phyloP scores from a whole-genome alignment of 2,329 filamentous ascomycete species.

The Talaromyces albobiverticillius region DNA sequence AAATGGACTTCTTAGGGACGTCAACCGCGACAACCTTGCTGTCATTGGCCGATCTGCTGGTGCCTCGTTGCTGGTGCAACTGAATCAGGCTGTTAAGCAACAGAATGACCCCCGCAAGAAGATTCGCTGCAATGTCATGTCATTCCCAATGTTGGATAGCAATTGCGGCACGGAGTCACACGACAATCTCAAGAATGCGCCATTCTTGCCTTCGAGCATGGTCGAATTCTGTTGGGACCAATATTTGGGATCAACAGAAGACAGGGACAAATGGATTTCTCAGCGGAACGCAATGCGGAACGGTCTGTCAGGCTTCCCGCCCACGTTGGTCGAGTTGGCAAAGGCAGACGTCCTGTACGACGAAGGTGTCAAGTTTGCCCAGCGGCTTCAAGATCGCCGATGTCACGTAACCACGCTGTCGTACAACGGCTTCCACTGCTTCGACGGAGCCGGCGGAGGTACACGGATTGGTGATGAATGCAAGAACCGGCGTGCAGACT shows the following conservation, averaged over 20 bases:
- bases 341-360: not conserved
- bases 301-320: not conserved
- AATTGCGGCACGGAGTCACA: not conserved
- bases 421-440: not conserved
- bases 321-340: not conserved
- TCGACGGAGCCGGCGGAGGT: not conserved
- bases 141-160: not conserved
- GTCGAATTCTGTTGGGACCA: not conserved
- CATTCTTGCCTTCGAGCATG: not conserved
- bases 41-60: constrained; percentile 1
- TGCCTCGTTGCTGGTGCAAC: not conserved
- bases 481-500: too few relatives aligned
- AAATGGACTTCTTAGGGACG: too few relatives aligned
- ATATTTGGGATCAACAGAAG: not conserved
- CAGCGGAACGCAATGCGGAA: not conserved
- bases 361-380: not conserved
- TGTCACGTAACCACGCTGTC: not conserved
- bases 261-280: not conserved
- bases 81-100: too few relatives aligned
- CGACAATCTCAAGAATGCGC: not conserved
- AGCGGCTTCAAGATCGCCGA: not conserved
- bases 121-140: not conserved
- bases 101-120: too few relatives aligned
- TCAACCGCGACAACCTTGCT: not conserved
- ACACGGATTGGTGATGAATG: not conserved